phyloP scores from a whole-genome alignment of 805 yeast genomes.

The Sugiyamaella floridensis region DNA sequence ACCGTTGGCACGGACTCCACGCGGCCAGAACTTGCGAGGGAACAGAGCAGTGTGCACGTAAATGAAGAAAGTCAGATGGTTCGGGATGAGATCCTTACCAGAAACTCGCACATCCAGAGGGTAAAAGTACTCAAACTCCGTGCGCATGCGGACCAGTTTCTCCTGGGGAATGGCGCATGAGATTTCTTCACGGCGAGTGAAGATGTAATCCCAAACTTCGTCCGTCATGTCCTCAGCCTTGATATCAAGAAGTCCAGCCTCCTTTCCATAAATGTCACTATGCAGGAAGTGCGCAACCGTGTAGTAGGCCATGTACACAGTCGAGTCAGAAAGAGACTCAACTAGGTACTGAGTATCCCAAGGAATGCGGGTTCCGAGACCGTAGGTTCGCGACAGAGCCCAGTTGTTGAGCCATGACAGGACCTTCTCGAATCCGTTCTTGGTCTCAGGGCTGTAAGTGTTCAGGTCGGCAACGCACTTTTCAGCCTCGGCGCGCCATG shows the following conservation, averaged over 20 bases:
- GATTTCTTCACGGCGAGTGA: slow-evolving; percentile 59
- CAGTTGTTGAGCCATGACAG: slow-evolving; percentile 95
- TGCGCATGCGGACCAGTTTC: slow-evolving; percentile 66
- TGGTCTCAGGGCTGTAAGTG: slow-evolving; percentile 73
- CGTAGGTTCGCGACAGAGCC: slow-evolving; percentile 97
- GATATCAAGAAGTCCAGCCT: slow-evolving; percentile 64
- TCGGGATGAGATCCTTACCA: slow-evolving; percentile 95
- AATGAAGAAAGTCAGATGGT: slow-evolving; percentile 92
- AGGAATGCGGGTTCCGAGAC: slow-evolving; percentile 89
- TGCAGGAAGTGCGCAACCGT: slow-evolving; percentile 85
- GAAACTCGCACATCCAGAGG: slow-evolving; percentile 89
- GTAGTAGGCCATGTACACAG: slow-evolving; percentile 90
- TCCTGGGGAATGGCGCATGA: slow-evolving; percentile 53
- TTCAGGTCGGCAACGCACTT: slow-evolving; percentile 73
- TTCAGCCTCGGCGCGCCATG: slow-evolving; percentile 76
- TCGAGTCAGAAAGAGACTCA: slow-evolving; percentile 93
- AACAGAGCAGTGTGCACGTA: slow-evolving; percentile 89
- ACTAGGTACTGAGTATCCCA: slow-evolving; percentile 94
- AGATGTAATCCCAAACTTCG: slow-evolving; percentile 87
- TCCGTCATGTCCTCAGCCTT: slow-evolving; percentile 82
- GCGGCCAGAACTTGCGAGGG: slow-evolving; percentile 89
- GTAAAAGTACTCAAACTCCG: slow-evolving; percentile 94
- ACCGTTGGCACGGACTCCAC: slow-evolving; percentile 90
- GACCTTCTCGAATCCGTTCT: slow-evolving; percentile 88
- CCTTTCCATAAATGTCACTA: slow-evolving; percentile 75